These are phyloP conservation scores for Eucalyptus sideroxylon DNA, from an alignment of 345 rosid species.

Conservation along the genomic window DNA sequence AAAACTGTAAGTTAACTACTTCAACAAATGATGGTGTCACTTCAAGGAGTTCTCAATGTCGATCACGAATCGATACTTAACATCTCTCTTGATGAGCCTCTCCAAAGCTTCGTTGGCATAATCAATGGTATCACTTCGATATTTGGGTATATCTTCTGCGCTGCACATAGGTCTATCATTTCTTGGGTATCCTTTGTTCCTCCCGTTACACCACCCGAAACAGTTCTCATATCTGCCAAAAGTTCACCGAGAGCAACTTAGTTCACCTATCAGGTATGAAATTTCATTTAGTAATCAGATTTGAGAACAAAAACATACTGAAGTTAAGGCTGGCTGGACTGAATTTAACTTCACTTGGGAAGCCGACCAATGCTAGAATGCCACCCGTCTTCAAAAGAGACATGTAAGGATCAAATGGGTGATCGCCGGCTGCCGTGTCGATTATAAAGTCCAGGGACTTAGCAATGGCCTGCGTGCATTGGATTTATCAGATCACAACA, in stretches of 20 bases:
- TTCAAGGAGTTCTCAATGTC: slow-evolving; percentile 65
- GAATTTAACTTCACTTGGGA: slow-evolving; percentile 72
- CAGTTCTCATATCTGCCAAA: slow-evolving; percentile 42
- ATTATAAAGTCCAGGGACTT: slow-evolving; percentile 70
- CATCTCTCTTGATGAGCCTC: slow-evolving; percentile 63
- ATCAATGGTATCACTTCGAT: slow-evolving; percentile 65
- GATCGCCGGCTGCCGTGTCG: slow-evolving; percentile 81
- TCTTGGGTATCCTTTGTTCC: slow-evolving; percentile 63
- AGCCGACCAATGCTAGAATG: slow-evolving; percentile 50
- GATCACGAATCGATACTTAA: slow-evolving; percentile 79
- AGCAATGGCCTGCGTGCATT: slow-evolving; percentile 24
- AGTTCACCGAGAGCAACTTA: background rate
- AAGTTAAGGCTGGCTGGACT: slow-evolving; percentile 47
- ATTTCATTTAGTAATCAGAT: background rate
- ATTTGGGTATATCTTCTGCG: slow-evolving; percentile 54
- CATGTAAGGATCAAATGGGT: slow-evolving; percentile 69
- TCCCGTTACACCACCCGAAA: slow-evolving; percentile 58
- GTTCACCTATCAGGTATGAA: background rate
- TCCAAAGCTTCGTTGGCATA: slow-evolving; percentile 66
- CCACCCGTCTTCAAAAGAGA: slow-evolving; percentile 61
- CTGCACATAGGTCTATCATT: slow-evolving; percentile 75
- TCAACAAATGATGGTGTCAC: background rate
- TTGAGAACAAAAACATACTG: slow-evolving; percentile 7
- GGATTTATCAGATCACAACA: background rate
- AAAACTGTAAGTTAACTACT: no score